Base-by-base conservation (phyloP, 2,329 filamentous ascomycete species). In the Apiospora hydei region DNA sequence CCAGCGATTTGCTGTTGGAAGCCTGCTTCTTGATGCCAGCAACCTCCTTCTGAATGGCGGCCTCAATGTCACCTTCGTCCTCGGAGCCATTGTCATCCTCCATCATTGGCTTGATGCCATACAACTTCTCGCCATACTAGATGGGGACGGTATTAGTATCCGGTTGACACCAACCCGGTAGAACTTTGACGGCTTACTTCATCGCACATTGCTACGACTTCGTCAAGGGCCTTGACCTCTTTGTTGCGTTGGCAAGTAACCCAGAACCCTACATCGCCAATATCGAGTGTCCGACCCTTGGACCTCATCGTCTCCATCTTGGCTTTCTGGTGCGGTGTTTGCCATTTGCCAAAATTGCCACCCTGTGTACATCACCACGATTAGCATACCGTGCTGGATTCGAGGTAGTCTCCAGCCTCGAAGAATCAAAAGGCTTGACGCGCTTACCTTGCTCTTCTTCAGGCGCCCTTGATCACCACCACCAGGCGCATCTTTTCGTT, bases 201-300 rank as follows among this genome's bases (percentile, higher is more conserved):
- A 61, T 91, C 86, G 77, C 94, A 92, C 30, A 95, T 83, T 72
- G 88, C 82, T 72, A 85, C 86, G 74, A 95, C 86, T 79, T 96
- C 93, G 69, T 86, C 84, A 2, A 92, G 87, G 18, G 93, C 92
- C 81, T 91, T 92, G 57, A 85, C 86, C 81, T 94, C 92, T 84
- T 93, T 92, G 75, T 89, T 89, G 78, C 92, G 88, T 69, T 92
- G 90, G 79, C 92, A 95, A 0, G 93, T 95, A 41, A 92, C 91
- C 92, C 93, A 96, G 72, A 96, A 90, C 6, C 93, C 93, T 70
- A 87, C 85, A 77, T 95, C 92, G 6, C 93, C 92, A 6, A 91
- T 85, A 76, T 93, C 89, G 67, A 95, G 82, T 16, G 81, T 79
- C 51, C 82, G 85, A 53, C 85, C 85, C 75, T 82, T 82, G 73